Conservation (phyloP, 2,329 filamentous ascomycete genomes). For the Colletotrichum scovillei region DNA sequence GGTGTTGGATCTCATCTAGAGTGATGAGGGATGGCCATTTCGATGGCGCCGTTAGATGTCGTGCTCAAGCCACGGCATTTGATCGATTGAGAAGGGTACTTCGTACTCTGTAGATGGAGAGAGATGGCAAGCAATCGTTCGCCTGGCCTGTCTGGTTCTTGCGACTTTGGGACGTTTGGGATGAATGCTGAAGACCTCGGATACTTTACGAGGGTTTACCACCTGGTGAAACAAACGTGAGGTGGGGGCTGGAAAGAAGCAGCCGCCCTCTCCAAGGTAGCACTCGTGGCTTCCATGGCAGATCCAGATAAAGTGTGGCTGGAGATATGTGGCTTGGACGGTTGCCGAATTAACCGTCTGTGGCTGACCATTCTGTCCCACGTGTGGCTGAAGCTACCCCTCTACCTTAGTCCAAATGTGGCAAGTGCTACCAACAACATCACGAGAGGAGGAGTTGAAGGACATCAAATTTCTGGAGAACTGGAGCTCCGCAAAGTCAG, state of each 20-base stretch:
- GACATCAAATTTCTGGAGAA: conserved; percentile 30
- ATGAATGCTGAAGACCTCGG: conserved; percentile 4
- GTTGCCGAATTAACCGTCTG: not conserved
- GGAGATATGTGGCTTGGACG: not conserved
- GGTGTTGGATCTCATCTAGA: not conserved
- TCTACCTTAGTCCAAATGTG: conserved; percentile 31
- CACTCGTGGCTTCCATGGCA: too few relatives aligned
- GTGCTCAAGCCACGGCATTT: not conserved
- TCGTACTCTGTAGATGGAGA: too few relatives aligned
- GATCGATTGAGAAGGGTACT: not conserved
- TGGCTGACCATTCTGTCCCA: not conserved
- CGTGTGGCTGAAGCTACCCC: conserved; percentile 31
- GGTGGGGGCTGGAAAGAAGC: not conserved
- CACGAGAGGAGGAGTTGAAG: conserved; percentile 29
- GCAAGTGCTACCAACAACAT: conserved; percentile 34
- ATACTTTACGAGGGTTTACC: not conserved
- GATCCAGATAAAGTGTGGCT: not conserved
- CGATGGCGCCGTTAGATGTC: not conserved
- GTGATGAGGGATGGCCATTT: not conserved
- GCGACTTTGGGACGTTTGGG: conserved; percentile 4
- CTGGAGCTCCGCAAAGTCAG: conserved; percentile 20
- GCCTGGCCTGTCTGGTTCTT: not conserved
- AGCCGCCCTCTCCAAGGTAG: not conserved
- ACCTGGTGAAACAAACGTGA: conserved; percentile 18
- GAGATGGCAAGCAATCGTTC: not conserved